Percentiles rank a stretch among this genome's conserved stretches.
These are phyloP conservation scores for Rosa hybrid DNA, from an alignment of 331 rosid species.

Conservation along the genomic window DNA sequence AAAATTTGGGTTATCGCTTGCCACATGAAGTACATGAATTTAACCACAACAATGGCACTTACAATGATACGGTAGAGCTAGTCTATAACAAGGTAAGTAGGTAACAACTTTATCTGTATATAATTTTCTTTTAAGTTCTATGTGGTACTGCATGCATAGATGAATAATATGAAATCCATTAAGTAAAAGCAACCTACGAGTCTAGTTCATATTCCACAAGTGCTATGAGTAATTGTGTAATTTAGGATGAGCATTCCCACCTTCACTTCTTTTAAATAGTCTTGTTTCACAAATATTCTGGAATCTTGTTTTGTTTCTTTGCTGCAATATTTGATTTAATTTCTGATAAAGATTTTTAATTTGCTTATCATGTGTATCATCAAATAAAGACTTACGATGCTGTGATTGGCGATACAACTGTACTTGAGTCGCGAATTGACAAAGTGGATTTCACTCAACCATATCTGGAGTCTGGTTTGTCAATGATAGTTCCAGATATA, in stretches of 20 bases:
- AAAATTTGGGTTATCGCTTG: too few relatives aligned
- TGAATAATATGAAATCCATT: background rate
- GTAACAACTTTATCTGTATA: constrained; percentile 6
- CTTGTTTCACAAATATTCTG: background rate
- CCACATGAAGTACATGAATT: too few relatives aligned
- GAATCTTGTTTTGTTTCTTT: background rate
- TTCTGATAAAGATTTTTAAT: background rate
- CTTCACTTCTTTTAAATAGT: background rate
- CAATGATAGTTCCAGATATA: constrained; percentile 56
- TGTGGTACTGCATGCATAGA: background rate
- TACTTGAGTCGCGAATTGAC: constrained; percentile 34
- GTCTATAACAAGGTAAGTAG: constrained; percentile 45
- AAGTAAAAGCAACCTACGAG: background rate
- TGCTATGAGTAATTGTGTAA: too few relatives aligned
- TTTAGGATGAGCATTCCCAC: background rate
- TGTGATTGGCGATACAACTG: constrained; percentile 51
- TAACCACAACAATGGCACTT: too few relatives aligned
- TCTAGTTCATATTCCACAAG: too few relatives aligned
- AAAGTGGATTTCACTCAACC: constrained; percentile 62
- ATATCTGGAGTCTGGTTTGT: constrained; percentile 60
- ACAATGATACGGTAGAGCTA: too few relatives aligned
- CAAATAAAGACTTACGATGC: constrained; percentile 46
- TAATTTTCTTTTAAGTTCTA: background rate
- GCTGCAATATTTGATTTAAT: background rate
- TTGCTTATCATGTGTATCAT: too few relatives aligned